Percentiles rank a stretch among this genome's conserved stretches.
phyloP scores from a whole-genome alignment of 176 grass and related monocot species.

The Cenchrus purpureus region DNA sequence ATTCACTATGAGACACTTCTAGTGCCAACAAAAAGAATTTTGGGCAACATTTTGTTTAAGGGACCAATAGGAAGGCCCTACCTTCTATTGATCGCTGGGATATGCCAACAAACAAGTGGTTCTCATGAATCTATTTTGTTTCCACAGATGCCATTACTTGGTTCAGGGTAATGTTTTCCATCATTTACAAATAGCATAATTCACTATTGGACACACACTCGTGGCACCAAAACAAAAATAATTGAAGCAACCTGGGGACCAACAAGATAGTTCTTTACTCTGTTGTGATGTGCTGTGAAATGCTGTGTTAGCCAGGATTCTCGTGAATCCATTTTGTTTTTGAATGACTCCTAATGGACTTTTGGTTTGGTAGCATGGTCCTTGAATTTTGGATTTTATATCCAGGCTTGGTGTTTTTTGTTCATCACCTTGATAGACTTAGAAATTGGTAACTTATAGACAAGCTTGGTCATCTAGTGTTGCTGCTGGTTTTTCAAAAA shows the following conservation, averaged over 20 bases:
- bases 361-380: background rate
- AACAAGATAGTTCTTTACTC: background rate
- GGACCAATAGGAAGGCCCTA: conserved; percentile 15
- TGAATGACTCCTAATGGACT: background rate
- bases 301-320: background rate
- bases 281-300: background rate
- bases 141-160: background rate
- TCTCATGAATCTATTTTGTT: conserved; percentile 37
- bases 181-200: background rate
- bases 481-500: background rate
- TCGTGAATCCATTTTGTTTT: conserved; percentile 7
- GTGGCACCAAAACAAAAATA: no score
- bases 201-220: background rate
- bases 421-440: background rate
- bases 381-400: background rate
- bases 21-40: background rate
- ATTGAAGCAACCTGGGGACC: no score
- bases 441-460: background rate
- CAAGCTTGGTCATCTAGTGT: background rate
- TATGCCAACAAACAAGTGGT: background rate
- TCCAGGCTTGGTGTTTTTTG: background rate
- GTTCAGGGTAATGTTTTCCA: background rate
- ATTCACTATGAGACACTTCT: background rate
- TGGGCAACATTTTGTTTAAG: background rate
- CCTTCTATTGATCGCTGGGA: background rate